These are phyloP conservation scores for Moesziomyces globuligerus DNA, from an alignment of 1,284 basidiomycete species.

Conservation along the genomic window DNA sequence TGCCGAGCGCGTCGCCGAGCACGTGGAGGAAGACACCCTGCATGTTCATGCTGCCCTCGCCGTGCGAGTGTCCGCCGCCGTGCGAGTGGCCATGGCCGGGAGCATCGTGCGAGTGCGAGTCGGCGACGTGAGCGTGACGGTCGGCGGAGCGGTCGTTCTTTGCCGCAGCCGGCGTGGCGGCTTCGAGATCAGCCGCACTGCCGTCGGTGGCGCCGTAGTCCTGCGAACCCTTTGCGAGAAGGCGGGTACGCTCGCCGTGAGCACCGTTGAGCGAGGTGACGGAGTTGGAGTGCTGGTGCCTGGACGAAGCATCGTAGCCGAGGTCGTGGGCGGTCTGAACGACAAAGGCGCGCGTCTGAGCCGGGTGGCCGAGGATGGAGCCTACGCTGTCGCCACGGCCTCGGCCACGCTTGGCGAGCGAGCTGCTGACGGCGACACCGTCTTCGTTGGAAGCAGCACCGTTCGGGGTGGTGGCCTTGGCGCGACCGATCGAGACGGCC, in stretches of 20 bases:
- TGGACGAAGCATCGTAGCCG: slow-evolving; percentile 53
- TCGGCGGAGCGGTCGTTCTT: slow-evolving; percentile 48
- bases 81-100: slow-evolving; percentile 73
- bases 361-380: slow-evolving; percentile 82
- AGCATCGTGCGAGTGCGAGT: slow-evolving; percentile 57
- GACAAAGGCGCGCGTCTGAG: slow-evolving; percentile 84
- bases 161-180: slow-evolving; percentile 29
- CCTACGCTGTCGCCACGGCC: slow-evolving; percentile 45
- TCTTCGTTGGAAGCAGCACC: slow-evolving; percentile 8
- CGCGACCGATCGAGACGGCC: slow-evolving; percentile 17
- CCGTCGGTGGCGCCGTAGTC: slow-evolving; percentile 42
- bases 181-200: slow-evolving; percentile 44
- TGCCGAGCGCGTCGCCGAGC: slow-evolving; percentile 90
- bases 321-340: slow-evolving; percentile 88
- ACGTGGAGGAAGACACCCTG: slow-evolving; percentile 92
- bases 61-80: slow-evolving; percentile 66
- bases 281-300: slow-evolving; percentile 37
- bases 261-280: slow-evolving; percentile 19
- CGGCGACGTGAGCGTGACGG: slow-evolving; percentile 34
- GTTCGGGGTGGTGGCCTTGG: slow-evolving; percentile 12
- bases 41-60: slow-evolving; percentile 92
- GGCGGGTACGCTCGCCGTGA: slow-evolving; percentile 18
- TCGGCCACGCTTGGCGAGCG: slow-evolving; percentile 22
- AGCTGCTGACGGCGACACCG: slow-evolving; percentile 5
- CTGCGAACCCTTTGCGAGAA: slow-evolving; percentile 28